Percentiles rank a stretch among this genome's conserved stretches.
Evolutionary conservation across 2,329 filamentous ascomycete genomes (phyloP).

Genomic region (Pestalotiopsis sp.): DNA sequence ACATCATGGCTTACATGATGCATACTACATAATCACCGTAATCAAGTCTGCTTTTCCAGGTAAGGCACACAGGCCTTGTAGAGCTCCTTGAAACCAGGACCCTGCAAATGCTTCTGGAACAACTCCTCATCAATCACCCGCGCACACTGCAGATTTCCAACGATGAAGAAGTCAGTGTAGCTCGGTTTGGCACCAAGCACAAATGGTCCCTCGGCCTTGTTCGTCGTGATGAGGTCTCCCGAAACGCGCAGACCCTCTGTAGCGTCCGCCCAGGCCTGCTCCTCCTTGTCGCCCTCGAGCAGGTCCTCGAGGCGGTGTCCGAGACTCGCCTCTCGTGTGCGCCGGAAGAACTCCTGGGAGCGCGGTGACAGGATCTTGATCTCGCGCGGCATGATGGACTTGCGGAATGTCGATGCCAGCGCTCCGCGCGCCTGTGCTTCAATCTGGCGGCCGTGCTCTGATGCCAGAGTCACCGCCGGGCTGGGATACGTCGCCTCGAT

Average conservation of each 20-base stretch:
- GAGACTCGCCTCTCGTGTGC: slow-evolving; percentile 33
- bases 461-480: slow-evolving; percentile 28
- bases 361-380: slow-evolving; percentile 37
- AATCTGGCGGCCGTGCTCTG: slow-evolving; percentile 14
- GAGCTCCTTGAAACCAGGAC: slow-evolving; percentile 24
- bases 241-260: slow-evolving; percentile 28
- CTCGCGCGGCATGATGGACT: slow-evolving; percentile 39
- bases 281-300: slow-evolving; percentile 29
- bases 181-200: slow-evolving; percentile 38
- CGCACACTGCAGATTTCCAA: slow-evolving; percentile 31
- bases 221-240: slow-evolving; percentile 34
- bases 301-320: slow-evolving; percentile 34
- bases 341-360: slow-evolving; percentile 39
- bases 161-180: slow-evolving; percentile 40
- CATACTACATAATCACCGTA: not conserved
- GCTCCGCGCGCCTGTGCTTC: slow-evolving; percentile 1
- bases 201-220: slow-evolving; percentile 39
- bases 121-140: slow-evolving; percentile 5
- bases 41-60: slow-evolving; percentile 19
- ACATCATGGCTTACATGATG: not conserved
- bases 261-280: slow-evolving; percentile 28
- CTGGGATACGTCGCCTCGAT: slow-evolving; percentile 41
- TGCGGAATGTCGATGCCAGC: slow-evolving; percentile 28
- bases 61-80: slow-evolving; percentile 24
- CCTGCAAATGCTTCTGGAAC: slow-evolving; percentile 24